Evolutionary conservation across 352 stramenopile genomes (phyloP).

Genomic region (Globisporangium acanthophoron): DNA sequence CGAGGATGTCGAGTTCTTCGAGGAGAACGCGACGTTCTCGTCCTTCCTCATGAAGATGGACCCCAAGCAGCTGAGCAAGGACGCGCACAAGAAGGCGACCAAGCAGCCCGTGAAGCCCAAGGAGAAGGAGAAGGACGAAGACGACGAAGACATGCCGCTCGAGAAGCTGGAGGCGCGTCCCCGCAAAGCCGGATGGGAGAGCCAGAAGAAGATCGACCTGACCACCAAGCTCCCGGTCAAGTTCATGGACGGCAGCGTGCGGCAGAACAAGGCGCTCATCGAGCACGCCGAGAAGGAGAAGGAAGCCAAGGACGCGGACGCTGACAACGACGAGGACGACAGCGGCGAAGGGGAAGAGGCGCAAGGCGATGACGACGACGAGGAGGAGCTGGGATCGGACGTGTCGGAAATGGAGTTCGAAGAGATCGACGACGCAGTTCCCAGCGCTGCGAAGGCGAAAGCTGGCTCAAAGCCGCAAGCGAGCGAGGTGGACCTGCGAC

Average conservation of each 20-base stretch:
- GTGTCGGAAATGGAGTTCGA: conserved; percentile 84
- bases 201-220: conserved; percentile 47
- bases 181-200: conserved; percentile 57
- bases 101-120: conserved; percentile 15
- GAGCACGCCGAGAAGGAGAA: conserved; percentile 28
- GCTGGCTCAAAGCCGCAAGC: conserved; percentile 8
- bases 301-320: conserved; percentile 16
- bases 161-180: conserved; percentile 74
- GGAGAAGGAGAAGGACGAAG: conserved; percentile 11
- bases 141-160: conserved; percentile 46
- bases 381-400: conserved; percentile 51
- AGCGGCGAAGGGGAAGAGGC: conserved; percentile 6
- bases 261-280: conserved; percentile 59
- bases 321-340: conserved; percentile 26
- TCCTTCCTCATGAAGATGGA: conserved; percentile 83
- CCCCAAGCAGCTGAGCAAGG: conserved; percentile 48
- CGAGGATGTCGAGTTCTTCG: conserved; percentile 77
- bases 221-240: conserved; percentile 80
- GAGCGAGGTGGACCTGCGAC: conserved; percentile 52
- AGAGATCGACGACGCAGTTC: conserved; percentile 34
- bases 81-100: conserved; percentile 31
- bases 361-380: conserved; percentile 13
- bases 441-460: conserved; percentile 4
- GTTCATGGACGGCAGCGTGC: conserved; percentile 83
- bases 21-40: conserved; percentile 60